Base-by-base conservation (phyloP, 2,329 filamentous ascomycete species). In the Aspergillus brunneoviolaceus region DNA sequence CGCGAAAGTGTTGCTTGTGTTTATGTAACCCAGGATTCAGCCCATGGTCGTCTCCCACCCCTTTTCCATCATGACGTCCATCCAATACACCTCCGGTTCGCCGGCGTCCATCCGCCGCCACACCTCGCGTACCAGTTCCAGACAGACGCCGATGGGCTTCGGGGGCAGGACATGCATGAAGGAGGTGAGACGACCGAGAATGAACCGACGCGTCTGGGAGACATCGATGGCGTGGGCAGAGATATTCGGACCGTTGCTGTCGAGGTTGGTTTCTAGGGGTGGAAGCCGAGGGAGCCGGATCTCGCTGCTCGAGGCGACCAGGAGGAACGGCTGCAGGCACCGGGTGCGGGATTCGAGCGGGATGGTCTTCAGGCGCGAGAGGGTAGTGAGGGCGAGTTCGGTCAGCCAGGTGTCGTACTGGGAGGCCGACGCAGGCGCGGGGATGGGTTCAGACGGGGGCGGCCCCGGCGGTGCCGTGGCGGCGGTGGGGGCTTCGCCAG, bases 21-120 rank as follows among this genome's bases (percentile, higher is more conserved):
- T 23, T 23, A 23, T 23, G 1, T 23, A 23, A 23, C 23, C 23
- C 23, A 23, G 23, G 23, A 23, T 23, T 23, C 39, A 81, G 21
- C 79, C 81, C 79, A 84, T 82, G 27, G 84, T 80, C 14, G 82
- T 84, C 69, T 85, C 81, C 81, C 81, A 84, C 9, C 81, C 79
- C 60, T 81, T 83, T 68, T 84, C 81, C 64, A 83, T 80, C 79
- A 84, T 82, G 5, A 85, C 77, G 67, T 85, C 82, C 65, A 85
- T 77, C 83, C 83, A 85, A 68, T 84, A 84, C 4, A 77, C 74
- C 29, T 80, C 74, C 6, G 58, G 14, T 14, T 77, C 73, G 0
- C 80, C 81, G 2, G 74, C 74, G 68, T 85, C 83, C 66, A 83
- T 76, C 56, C 79, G 73, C 50, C 74, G 72, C 83, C 83, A 85